phyloP scores from a whole-genome alignment of 352 stramenopile species.

The Globisporangium nodosum region DNA sequence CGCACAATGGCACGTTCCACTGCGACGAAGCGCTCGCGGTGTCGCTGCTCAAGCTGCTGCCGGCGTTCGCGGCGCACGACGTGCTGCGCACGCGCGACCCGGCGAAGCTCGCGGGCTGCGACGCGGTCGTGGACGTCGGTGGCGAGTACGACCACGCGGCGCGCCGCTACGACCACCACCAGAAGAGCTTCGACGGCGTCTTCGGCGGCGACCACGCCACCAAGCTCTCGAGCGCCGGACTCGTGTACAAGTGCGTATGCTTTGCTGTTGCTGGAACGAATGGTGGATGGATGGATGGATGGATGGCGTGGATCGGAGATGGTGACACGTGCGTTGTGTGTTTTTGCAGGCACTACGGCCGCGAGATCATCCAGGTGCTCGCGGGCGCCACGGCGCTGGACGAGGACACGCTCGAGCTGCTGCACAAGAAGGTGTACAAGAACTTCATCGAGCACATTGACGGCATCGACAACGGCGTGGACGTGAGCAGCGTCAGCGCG shows the following conservation, averaged over 20 bases:
- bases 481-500: constrained; percentile 46
- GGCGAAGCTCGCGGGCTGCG: constrained; percentile 86
- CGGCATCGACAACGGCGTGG: constrained; percentile 98
- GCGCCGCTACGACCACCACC: constrained; percentile 97
- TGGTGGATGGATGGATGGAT: neutral
- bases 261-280: neutral
- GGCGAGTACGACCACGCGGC: constrained; percentile 90
- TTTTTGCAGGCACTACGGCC: constrained; percentile 89
- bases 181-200: constrained; percentile 89
- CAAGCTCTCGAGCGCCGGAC: constrained; percentile 93
- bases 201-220: constrained; percentile 75
- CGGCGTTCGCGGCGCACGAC: constrained; percentile 82
- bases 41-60: constrained; percentile 94
- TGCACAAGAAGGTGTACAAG: constrained; percentile 94
- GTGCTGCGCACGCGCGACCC: constrained; percentile 88
- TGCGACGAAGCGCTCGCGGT: constrained; percentile 98
- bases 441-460: constrained; percentile 98
- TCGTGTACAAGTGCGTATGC: constrained; percentile 92
- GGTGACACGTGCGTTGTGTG: neutral
- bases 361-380: constrained; percentile 90
- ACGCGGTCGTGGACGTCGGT: constrained; percentile 97
- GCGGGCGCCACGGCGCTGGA: constrained; percentile 40
- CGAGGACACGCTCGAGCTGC: constrained; percentile 69
- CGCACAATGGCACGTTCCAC: constrained; percentile 97
- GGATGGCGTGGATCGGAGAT: too few species aligned